These are phyloP conservation scores for Carex cristatella DNA, from an alignment of 176 grass and related monocot species.

Conservation along the genomic window DNA sequence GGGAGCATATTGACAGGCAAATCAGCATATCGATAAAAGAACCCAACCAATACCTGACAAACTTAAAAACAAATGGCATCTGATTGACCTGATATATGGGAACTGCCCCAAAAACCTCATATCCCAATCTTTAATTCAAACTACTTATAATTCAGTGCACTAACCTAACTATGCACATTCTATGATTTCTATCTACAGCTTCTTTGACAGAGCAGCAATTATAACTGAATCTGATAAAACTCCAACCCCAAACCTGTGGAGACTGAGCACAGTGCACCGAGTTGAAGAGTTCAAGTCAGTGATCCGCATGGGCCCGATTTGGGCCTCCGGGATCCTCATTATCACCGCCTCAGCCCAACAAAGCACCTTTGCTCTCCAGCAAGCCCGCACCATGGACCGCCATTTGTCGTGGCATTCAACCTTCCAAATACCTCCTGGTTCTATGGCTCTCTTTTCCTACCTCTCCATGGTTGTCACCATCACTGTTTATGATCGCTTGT, in stretches of 20 bases:
- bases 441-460: slow-evolving; percentile 63
- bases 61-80: not conserved
- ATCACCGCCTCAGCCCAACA: slow-evolving; percentile 57
- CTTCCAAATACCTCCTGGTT: slow-evolving; percentile 67
- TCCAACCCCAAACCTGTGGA: slow-evolving; percentile 38
- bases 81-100: not conserved
- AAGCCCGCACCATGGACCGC: slow-evolving; percentile 86
- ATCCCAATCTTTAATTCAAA: not conserved
- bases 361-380: slow-evolving; percentile 67
- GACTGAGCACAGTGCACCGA: slow-evolving; percentile 74
- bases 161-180: not conserved
- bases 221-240: slow-evolving; percentile 40
- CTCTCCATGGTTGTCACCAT: slow-evolving; percentile 56
- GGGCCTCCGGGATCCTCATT: slow-evolving; percentile 73
- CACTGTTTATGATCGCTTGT: slow-evolving; percentile 48
- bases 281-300: slow-evolving; percentile 77
- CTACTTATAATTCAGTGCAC: not conserved
- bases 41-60: not conserved
- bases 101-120: not conserved
- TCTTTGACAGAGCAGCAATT: slow-evolving; percentile 66
- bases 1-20: not conserved
- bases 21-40: not conserved
- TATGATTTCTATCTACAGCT: slow-evolving; percentile 20
- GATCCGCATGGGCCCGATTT: slow-evolving; percentile 77
- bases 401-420: slow-evolving; percentile 33